phyloP scores from a whole-genome alignment of 2,329 filamentous ascomycete genomes.

The Colletotrichum sp. region DNA sequence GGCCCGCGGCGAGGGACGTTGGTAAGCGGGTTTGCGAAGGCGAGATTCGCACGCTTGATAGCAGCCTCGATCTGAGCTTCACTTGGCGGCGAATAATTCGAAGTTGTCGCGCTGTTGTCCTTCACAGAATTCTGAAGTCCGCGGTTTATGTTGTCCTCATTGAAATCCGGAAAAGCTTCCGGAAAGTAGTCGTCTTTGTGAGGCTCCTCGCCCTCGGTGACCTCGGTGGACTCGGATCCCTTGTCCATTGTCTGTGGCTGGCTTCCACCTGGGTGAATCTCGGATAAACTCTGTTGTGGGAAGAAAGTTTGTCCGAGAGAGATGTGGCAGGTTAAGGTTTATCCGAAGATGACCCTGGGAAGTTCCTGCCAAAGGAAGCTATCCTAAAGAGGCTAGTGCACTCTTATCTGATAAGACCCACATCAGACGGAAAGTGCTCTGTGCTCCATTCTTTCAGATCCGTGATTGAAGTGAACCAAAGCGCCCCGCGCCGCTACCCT shows the following conservation, averaged over 20 bases:
- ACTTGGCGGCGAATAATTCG: not conserved
- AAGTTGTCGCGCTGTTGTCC: not conserved
- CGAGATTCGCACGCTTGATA: slow-evolving; percentile 6
- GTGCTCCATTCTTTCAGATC: slow-evolving; percentile 20
- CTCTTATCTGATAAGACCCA: slow-evolving; percentile 8
- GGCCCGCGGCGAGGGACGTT: slow-evolving; percentile 16
- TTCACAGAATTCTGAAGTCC: not conserved
- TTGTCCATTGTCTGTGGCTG: not conserved
- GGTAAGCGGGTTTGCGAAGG: slow-evolving; percentile 2
- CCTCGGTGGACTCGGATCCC: slow-evolving; percentile 10
- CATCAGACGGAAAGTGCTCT: not conserved
- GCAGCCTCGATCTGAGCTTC: slow-evolving; percentile 13
- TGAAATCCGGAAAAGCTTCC: slow-evolving; percentile 15
- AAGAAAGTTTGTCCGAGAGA: not conserved
- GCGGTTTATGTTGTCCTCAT: not conserved
- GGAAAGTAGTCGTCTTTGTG: not conserved
- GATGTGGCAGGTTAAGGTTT: not conserved
- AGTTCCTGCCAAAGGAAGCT: not conserved
- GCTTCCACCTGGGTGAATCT: slow-evolving; percentile 9
- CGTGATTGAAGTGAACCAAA: slow-evolving; percentile 2
- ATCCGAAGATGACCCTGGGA: not conserved
- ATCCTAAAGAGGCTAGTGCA: not conserved
- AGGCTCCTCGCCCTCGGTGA: not conserved
- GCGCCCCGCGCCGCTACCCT: slow-evolving; percentile 10
- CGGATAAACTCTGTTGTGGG: not conserved